Evolutionary conservation across 345 rosid species (phyloP), one percentile per base, ranked within the genome.

Genomic region (Nephelium lappaceum): DNA sequence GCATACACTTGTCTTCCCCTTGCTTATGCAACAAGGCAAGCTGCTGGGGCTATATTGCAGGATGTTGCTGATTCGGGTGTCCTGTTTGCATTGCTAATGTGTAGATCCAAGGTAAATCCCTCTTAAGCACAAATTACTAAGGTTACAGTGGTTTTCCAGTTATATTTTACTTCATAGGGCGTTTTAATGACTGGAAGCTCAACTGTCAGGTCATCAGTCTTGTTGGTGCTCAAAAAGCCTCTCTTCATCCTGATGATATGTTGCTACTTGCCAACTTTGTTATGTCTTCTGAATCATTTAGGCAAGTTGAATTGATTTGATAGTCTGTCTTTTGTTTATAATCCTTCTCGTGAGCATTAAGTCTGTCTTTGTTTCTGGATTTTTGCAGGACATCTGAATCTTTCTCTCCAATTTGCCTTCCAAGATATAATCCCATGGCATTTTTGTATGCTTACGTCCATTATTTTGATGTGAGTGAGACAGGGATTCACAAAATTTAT

Each of bases 1-100:
- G 98, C 98, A 72, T 95, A 95, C 83, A 89, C 98, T 62, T 95
- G 98, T 83, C 98, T 95, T 86, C 98, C 98, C 73, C 98, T 95
- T 83, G 87, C 91, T 69, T 83, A 86, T 81, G 89, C 87, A 38
- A 86, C 93, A 80, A 91, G 98, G 81, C 95, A 92, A 82, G 97
- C 94, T 81, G 90, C 94, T 15, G 91, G 95, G 74, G 92, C 95
- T 63, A 87, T 92, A 84, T 83, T 95, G 93, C 98, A 95, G 84
- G 98, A 95, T 66, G 83, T 95, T 81, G 92, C 94, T 31, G 98
- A 91, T 65, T 93, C 98, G 62, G 97, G 98, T 73, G 94, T 91
- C 71, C 86, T 93, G 73, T 95, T 92, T 88, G 92, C 95, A 69
- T 84, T 93, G 71, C 80, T 95, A 82, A 93, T 91, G 97, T 92